Base-by-base conservation (phyloP, 225 moss, liverwort and hornwort species). In the Physcomitrellopsis africana region DNA sequence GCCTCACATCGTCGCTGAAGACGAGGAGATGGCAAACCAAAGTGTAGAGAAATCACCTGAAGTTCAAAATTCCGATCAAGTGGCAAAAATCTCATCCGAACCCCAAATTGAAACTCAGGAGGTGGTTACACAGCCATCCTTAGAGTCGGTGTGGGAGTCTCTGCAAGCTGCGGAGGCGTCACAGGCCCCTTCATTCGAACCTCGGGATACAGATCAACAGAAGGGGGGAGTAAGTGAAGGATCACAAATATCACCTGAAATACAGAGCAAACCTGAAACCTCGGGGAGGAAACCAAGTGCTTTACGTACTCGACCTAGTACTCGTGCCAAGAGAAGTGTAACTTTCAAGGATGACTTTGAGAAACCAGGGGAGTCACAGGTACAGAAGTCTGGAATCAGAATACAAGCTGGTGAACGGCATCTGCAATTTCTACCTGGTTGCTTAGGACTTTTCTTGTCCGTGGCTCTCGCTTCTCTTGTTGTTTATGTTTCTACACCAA, bases 331-430 rank as follows among this genome's bases (percentile, higher is more conserved):
- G 72, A 80, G 87, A 56, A 87, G 64, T 67, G 87, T 87, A 19
- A 84, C 82, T 19, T 87, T 87, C 75, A 85, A 87, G 72, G 87
- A 87, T 48, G 84, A 87, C 32, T 59, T 52, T 65, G 80, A 62
- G 6, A 72, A 80, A 46, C 41, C 4, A 62, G 72, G 75, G 9
- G 65, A 87, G 72, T 70, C 61, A 68, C 60, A 75, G 51, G 58
- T 67, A 51, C 54, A 63, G 43, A 52, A 18, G 61, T 24, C 56
- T 37, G 78, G 75, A 70, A 20, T 14, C 18, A 59, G 20, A 41
- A 79, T 78, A 64, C 61, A 47, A 24, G n/a, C 51, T 44, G 52
- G 20, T 20, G 49, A 69, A 51, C 55, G 52, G 18, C 65, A 61
- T 46, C 58, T 27, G 23, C 81, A 46, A 78, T 9, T 85, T 52